phyloP scores from a whole-genome alignment of 2,329 filamentous ascomycete genomes.

The Diaporthe helianthi region DNA sequence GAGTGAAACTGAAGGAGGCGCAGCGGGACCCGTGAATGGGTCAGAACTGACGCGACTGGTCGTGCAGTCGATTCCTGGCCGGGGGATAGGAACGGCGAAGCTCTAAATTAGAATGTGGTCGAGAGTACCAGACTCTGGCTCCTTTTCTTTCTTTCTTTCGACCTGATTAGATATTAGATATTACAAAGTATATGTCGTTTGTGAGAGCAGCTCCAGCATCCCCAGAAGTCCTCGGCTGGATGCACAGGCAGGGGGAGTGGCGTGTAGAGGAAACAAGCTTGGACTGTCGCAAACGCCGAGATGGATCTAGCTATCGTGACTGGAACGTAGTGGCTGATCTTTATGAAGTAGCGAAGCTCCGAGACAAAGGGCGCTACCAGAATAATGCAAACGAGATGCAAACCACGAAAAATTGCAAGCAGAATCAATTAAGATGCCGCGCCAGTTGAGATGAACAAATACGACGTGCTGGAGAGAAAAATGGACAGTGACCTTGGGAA shows the following conservation, averaged over 20 bases:
- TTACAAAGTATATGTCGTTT: conserved; percentile 40
- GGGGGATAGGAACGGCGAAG: conserved; percentile 26
- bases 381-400: conserved; percentile 27
- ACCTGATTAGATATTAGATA: conserved; percentile 41
- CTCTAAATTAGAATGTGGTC: conserved; percentile 29
- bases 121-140: conserved; percentile 40
- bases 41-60: conserved; percentile 7
- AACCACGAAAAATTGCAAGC: conserved; percentile 24
- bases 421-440: conserved; percentile 22
- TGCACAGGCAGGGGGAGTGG: neutral
- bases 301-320: conserved; percentile 26
- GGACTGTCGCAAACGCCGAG: conserved; percentile 11
- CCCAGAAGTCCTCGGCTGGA: neutral
- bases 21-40: neutral
- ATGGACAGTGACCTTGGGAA: neutral
- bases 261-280: neutral
- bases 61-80: conserved; percentile 30
- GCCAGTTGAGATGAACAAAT: conserved; percentile 12
- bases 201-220: conserved; percentile 25
- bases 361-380: conserved; percentile 30
- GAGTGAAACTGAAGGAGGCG: neutral
- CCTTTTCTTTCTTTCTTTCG: neutral
- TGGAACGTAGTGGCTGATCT: conserved; percentile 31
- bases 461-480: conserved; percentile 1
- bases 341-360: conserved; percentile 19